A percentile compares a stretch with the other conserved stretches of the same genome.
Conservation (phyloP, 1,284 basidiomycete species). For the Limonomyces culmigenus region DNA sequence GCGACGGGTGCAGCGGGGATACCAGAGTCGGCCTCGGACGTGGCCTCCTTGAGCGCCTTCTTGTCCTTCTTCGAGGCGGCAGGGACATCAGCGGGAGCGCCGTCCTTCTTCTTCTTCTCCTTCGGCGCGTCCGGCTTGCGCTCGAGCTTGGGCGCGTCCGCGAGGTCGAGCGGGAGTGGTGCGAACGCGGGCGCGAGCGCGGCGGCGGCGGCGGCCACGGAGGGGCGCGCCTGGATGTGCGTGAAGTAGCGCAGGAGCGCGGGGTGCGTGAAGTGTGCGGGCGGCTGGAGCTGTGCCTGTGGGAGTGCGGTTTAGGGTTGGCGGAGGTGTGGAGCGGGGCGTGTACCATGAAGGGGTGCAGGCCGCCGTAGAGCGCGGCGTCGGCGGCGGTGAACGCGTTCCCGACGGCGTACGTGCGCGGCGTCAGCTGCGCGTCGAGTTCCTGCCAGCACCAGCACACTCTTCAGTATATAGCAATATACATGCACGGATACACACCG, state of each 20-base stretch:
- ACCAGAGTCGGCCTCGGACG: slow-evolving; percentile 10
- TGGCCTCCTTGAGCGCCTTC: slow-evolving; percentile 14
- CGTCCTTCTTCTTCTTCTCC: slow-evolving; percentile 65
- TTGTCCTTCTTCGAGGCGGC: slow-evolving; percentile 9
- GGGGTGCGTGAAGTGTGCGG: slow-evolving; percentile 61
- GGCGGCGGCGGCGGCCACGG: slow-evolving; percentile 38
- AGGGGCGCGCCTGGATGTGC: slow-evolving; percentile 65
- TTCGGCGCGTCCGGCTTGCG: slow-evolving; percentile 59
- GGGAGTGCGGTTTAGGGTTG: not conserved
- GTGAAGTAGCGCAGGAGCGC: slow-evolving; percentile 86
- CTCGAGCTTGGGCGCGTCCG: slow-evolving; percentile 56
- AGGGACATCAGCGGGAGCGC: slow-evolving; percentile 12
- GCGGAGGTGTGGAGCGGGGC: not conserved
- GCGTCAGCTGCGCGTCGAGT: slow-evolving; percentile 55
- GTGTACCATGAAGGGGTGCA: slow-evolving; percentile 65
- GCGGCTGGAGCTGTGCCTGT: slow-evolving; percentile 47
- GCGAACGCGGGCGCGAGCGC: slow-evolving; percentile 38
- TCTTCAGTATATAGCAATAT: not conserved
- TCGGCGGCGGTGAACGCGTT: slow-evolving; percentile 80
- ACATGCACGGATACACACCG: not conserved
- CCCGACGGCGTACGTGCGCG: slow-evolving; percentile 69
- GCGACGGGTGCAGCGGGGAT: slow-evolving; percentile 13
- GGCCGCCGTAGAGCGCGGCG: slow-evolving; percentile 66
- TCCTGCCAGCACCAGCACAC: slow-evolving; percentile 25
- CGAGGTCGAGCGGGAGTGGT: slow-evolving; percentile 53